phyloP scores from a whole-genome alignment of 192 early-diverging fungal genomes.

The Ambispora gerdemannii region DNA sequence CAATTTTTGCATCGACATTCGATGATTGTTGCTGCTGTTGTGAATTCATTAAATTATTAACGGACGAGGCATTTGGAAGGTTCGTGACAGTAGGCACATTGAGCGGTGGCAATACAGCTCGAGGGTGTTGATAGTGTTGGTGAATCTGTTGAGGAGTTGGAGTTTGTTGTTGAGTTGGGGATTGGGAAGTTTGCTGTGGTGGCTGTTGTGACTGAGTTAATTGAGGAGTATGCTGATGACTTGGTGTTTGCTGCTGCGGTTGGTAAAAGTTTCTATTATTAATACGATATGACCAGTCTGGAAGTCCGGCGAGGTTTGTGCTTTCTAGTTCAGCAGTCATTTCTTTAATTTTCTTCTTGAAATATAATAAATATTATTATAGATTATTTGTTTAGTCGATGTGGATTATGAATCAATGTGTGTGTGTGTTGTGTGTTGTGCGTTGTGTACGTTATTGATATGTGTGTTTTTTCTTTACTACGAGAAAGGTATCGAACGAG shows the following conservation, averaged over 20 bases:
- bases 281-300: constrained; percentile 9
- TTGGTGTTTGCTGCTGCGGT: background rate
- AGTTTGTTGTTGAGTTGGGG: background rate
- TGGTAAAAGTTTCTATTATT: background rate
- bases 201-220: background rate
- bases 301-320: background rate
- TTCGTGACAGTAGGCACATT: background rate
- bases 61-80: background rate
- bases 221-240: constrained; percentile 1
- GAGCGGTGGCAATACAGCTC: constrained; percentile 13
- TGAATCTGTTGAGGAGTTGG: constrained; percentile 10
- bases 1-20: background rate
- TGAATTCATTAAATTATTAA: background rate
- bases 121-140: background rate
- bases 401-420: no score
- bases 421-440: no score
- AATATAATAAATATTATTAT: no score
- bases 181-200: constrained; percentile 10
- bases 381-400: no score
- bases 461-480: no score
- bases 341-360: background rate
- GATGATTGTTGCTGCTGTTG: background rate
- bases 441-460: no score
- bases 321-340: constrained; percentile 25
- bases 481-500: no score